Evolutionary conservation across 2,329 filamentous ascomycete species (phyloP), one percentile per base, ranked within the genome.

Genomic region (Pseudogymnoascus sp.): DNA sequence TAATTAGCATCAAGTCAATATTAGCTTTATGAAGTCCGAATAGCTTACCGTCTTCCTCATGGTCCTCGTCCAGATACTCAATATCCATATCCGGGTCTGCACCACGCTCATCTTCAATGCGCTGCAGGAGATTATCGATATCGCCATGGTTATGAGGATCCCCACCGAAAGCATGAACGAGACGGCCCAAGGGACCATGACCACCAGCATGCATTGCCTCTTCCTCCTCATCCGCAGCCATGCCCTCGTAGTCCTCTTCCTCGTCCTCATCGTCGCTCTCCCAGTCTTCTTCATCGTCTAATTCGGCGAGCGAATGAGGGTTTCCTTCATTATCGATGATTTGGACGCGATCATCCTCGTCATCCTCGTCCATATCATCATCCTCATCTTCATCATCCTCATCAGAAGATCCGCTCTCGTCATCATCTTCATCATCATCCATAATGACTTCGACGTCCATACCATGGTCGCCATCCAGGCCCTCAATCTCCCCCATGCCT

Each of bases 401-500:
- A 6, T 81, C 78, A 28, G 81, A 77, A 21, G 84, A 61, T 17
- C 35, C 33, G 19, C 38, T 42, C 33, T 40, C 59, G 6, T 61
- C 83, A 1, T 86, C 84, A 11, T 86, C 86, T 62, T 87, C 87
- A 36, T 85, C 83, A 7, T 87, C 87, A n/a, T 90, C 89, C 80
- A 97, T 90, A 66, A 96, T 90, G 69, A 97, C 85, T 76, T 88
- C 85, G 64, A 89, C 83, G 62, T 76, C 71, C 13, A 87, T 80
- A 23, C 79, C 82, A 53, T 84, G 81, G 53, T 87, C 83, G 38
- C 84, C 85, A 63, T 84, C 80, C 19, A 87, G 78, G 61, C 85
- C 89, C 78, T 96, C 93, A 61, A 97, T 90, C 38, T 90, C 87
- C 5, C 92, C 93, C 82, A 96, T 93, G 40, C 87, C 90, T 66